Evolutionary conservation across 2,329 filamentous ascomycete genomes (phyloP).

Genomic region (Phialemoniopsis sp.): DNA sequence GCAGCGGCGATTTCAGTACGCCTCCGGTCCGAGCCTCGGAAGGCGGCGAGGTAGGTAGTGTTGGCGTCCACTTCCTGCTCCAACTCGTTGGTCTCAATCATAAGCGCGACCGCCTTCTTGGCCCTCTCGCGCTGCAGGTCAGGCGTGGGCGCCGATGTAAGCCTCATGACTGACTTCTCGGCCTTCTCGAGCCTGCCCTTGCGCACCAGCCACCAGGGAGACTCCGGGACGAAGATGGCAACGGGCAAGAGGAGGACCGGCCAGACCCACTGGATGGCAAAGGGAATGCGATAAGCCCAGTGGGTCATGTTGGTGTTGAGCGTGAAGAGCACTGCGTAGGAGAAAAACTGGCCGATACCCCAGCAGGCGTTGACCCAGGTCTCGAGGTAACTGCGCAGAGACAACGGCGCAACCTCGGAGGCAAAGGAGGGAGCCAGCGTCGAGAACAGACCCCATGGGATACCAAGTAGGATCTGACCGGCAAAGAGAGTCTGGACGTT

Average conservation of each 20-base stretch:
- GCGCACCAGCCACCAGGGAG: conserved; percentile 73
- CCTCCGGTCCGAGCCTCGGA: conserved; percentile 72
- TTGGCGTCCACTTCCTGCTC: conserved; percentile 60
- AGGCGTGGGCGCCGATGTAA: conserved; percentile 53
- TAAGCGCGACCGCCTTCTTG: conserved; percentile 85
- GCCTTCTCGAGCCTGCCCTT: conserved; percentile 61
- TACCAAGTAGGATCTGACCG: conserved; percentile 59
- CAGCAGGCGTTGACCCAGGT: conserved; percentile 68
- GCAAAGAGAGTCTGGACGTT: conserved; percentile 54
- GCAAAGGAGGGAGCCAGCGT: conserved; percentile 50
- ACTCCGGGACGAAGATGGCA: conserved; percentile 65
- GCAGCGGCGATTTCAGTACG: conserved; percentile 61
- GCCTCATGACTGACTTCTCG: conserved; percentile 59
- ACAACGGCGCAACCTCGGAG: conserved; percentile 68
- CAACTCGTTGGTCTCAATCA: conserved; percentile 81
- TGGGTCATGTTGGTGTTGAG: conserved; percentile 39
- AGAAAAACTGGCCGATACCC: conserved; percentile 65
- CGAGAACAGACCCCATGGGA: conserved; percentile 37
- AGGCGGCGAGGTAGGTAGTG: conserved; percentile 76
- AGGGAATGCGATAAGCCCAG: conserved; percentile 63
- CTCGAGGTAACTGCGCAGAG: conserved; percentile 62
- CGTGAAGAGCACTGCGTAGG: conserved; percentile 51
- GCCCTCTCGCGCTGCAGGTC: conserved; percentile 68
- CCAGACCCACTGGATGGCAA: conserved; percentile 74
- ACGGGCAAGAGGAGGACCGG: conserved; percentile 62